Evolutionary conservation across 495 filamentous ascomycete genomes (phyloP), one percentile per base, ranked within the genome.

Genomic region (Xylaria scruposa): DNA sequence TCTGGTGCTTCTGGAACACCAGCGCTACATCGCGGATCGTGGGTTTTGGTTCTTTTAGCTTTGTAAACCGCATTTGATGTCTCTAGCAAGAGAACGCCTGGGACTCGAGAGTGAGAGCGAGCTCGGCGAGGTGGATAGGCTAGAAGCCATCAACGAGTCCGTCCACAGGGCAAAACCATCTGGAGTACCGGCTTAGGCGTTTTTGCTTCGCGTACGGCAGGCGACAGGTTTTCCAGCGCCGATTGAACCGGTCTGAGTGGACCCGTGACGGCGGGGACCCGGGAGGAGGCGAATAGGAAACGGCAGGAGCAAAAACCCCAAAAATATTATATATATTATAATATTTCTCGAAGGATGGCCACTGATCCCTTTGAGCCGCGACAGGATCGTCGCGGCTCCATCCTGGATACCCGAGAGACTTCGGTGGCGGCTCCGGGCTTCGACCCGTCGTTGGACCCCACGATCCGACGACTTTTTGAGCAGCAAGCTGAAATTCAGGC

Each of bases 401-500:
- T 76, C 59, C 70, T 79, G 72, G 75, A 79, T 26, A 33, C 68
- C 66, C 75, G 77, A 68, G 77, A 79, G 54, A 62, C 68, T 69
- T 74, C 77, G 75, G 75, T 75, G 73, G 70, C 73, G 73, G 70
- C 75, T 74, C 77, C 73, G 68, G 72, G 73, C 47, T 69, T 76
- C 73, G 83, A 85, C 70, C 75, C 80, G 54, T 79, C 80, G 63
- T 72, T 84, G 73, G 84, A 85, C 66, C 80, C 83, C 72, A 76
- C 82, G 75, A 82, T 86, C 77, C 79, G 78, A 77, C 78, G 79
- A 42, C 74, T 86, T 56, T 76, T 86, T 58, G 82, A 83, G 58
- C 83, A 85, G 75, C 84, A 84, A 78, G 83, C 79, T 75, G 85
- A 86, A 70, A 86, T 86, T 72, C 81, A 86, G 76, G 80, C 83